Percentiles rank a stretch among this genome's conserved stretches.
phyloP scores from a whole-genome alignment of 2,329 filamentous ascomycete genomes.

The Xylaria sp. region DNA sequence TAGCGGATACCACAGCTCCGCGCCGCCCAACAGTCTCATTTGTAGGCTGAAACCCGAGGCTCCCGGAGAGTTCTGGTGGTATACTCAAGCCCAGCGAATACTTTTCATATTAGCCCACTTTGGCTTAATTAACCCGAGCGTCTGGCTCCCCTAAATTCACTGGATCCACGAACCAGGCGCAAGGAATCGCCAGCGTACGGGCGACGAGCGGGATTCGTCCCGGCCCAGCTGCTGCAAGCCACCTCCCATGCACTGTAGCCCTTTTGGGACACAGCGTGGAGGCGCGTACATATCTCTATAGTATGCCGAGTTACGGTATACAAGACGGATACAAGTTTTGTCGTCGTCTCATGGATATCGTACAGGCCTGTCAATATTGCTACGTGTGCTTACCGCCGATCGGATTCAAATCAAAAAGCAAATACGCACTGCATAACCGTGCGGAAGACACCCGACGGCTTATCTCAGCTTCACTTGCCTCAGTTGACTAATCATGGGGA shows the following conservation, averaged over 20 bases:
- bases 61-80: constrained; percentile 15
- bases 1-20: constrained; percentile 7
- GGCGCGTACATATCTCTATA: constrained; percentile 10
- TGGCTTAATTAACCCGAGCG: constrained; percentile 35
- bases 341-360: constrained; percentile 11
- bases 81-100: constrained; percentile 14
- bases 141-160: constrained; percentile 35
- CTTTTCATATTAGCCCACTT: constrained; percentile 14
- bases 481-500: constrained; percentile 3
- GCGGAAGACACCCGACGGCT: constrained; percentile 1
- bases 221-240: constrained; percentile 37
- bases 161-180: constrained; percentile 40
- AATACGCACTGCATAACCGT: not conserved
- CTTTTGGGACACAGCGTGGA: constrained; percentile 20
- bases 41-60: constrained; percentile 17
- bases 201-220: constrained; percentile 36
- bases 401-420: not conserved
- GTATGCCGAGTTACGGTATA: not conserved
- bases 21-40: constrained; percentile 7
- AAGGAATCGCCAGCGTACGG: constrained; percentile 33
- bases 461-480: constrained; percentile 1
- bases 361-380: constrained; percentile 9
- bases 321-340: constrained; percentile 11
- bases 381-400: constrained; percentile 21
- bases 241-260: constrained; percentile 35